Conservation (phyloP, 495 filamentous ascomycete species). For the Viridothelium virens region DNA sequence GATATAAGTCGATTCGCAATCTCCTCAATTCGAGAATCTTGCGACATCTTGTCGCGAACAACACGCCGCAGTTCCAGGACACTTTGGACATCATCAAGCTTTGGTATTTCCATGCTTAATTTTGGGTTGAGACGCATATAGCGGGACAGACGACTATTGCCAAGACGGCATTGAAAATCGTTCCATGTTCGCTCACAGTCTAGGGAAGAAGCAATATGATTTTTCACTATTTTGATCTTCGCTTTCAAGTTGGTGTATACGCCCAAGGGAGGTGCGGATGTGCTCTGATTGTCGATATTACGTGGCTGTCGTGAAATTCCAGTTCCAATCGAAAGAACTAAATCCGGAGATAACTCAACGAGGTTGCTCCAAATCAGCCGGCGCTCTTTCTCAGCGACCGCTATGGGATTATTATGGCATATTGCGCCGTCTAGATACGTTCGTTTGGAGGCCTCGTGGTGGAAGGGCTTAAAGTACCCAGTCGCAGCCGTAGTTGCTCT, state of each 20-base stretch:
- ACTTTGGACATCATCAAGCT: not conserved
- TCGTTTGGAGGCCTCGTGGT: conserved; percentile 32
- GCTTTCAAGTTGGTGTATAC: not conserved
- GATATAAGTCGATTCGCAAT: not conserved
- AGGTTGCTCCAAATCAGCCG: conserved; percentile 44
- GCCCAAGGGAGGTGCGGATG: not conserved
- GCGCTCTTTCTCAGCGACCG: conserved; percentile 41
- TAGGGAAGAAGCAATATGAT: not conserved
- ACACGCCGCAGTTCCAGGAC: not conserved
- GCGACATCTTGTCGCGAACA: not conserved
- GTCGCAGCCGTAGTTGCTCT: conserved; percentile 46
- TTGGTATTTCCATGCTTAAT: not conserved
- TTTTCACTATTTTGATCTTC: not conserved
- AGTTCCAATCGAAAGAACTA: conserved; percentile 45
- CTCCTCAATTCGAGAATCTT: not conserved
- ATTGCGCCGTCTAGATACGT: conserved; percentile 42
- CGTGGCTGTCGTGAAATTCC: not conserved
- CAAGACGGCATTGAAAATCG: not conserved
- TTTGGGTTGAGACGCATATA: not conserved
- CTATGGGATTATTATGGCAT: conserved; percentile 43
- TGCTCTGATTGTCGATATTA: not conserved
- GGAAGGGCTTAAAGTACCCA: conserved; percentile 42
- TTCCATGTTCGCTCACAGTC: not conserved
- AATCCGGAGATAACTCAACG: conserved; percentile 35
- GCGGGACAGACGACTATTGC: not conserved